Evolutionary conservation across 2,329 filamentous ascomycete species (phyloP), one percentile per base, ranked within the genome.

Genomic region (Exophiala spinifera): DNA sequence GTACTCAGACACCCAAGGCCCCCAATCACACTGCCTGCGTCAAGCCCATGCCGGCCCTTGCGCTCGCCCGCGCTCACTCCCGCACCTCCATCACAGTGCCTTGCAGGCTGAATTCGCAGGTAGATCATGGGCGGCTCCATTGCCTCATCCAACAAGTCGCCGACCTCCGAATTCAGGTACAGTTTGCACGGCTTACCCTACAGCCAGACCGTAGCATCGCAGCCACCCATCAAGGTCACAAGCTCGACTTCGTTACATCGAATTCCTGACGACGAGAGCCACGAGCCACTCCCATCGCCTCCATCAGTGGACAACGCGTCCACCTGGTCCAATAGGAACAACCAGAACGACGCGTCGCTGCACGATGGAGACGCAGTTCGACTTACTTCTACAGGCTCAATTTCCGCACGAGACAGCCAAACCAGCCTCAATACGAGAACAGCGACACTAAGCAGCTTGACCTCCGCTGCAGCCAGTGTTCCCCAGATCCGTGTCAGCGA

Each of bases 401-500:
- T 50, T 46, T 60, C 57, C 46, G 46, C 49, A 14, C 53, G 57
- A 49, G 55, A 57, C 33, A 57, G 54, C 48, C 57, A 57, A 49
- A 60, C 55, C 2, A 60, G 54, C 44, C 39, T 57, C 34, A 51
- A 53, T 39, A 60, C 57, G 15, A 57, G 44, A 43, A 33, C 57
- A 25, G 54, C 57, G 7, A 60, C 57, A 20, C 46, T 57, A 46
- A 57, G 53, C 42, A 60, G 55, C 46, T 36, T 60, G 33, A 51
- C 57, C 7, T 60, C 57, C n/a, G 54, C 55, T 19, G 55, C 51
- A 11, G 40, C 51, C 34, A 60, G 57, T 49, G 54, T 60, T 23
- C 57, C 57, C 53, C 57, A 60, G 28, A 60, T 60, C 34, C 55
- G 57, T 15, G 49, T 55, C 4, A 53, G 56, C 25, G 51, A 60